Evolutionary conservation across 2,329 filamentous ascomycete genomes (phyloP).

Genomic region (Xylariales sp.): DNA sequence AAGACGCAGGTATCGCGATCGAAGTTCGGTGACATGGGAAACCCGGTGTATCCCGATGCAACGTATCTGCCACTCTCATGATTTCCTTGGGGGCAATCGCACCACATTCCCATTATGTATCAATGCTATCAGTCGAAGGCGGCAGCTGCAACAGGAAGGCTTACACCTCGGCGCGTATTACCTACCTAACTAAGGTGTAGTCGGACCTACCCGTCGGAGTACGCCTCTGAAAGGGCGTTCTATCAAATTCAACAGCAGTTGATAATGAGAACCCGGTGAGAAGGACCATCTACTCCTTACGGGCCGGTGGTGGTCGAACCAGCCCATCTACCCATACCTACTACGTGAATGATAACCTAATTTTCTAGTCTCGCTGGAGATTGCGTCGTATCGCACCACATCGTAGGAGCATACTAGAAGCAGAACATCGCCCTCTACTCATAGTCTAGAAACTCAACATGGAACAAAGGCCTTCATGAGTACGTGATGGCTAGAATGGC

Average conservation of each 20-base stretch:
- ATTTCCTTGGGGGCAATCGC: too few species aligned
- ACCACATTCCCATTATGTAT: background rate
- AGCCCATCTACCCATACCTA: background rate
- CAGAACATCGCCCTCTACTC: conserved; percentile 1
- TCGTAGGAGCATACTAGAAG: background rate
- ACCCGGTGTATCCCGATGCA: background rate
- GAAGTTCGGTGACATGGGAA: background rate
- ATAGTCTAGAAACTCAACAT: background rate
- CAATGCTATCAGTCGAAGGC: background rate
- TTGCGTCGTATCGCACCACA: background rate
- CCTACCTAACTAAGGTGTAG: background rate
- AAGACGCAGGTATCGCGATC: background rate
- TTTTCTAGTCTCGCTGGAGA: conserved; percentile 2
- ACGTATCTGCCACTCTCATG: background rate
- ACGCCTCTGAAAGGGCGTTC: background rate
- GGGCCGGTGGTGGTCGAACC: background rate
- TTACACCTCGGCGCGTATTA: background rate
- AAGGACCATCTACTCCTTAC: background rate
- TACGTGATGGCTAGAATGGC: background rate
- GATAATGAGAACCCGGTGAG: background rate
- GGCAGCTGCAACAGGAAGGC: background rate
- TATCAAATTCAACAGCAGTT: background rate
- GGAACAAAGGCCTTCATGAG: background rate
- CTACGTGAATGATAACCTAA: background rate
- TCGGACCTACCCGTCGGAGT: background rate